Evolutionary conservation across 1,284 basidiomycete species (phyloP), one percentile per base, ranked within the genome.

Genomic region (Chalciporus sp.): DNA sequence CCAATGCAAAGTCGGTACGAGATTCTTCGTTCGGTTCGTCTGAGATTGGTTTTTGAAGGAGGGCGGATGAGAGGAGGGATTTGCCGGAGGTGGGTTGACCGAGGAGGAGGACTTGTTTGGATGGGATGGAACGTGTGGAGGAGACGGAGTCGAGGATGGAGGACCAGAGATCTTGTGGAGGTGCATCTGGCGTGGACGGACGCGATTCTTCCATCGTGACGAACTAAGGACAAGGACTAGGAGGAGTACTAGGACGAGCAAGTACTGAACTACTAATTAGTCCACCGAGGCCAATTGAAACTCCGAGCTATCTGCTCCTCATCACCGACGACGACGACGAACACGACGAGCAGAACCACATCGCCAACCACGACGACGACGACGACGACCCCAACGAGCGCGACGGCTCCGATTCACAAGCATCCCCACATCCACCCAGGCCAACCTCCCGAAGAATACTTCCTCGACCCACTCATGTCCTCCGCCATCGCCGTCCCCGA

Each of bases 131-230:
- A 49, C 92, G 84, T 48, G 89, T 84, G 26, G 86, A 87, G 0
- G 92, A 94, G 11, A 95, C 92, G 19, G 89, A 92, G 69, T 94
- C 88, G 14, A 96, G 79, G 61, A 96, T 96, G 31, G 90, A 92
- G 3, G 88, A 90, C 94, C 94, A 97, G 29, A 97, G 76, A 62
- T 95, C 91, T 59, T 88, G 82, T 1, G 88, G 87, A 7, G 86
- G 87, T 19, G 84, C 81, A 42, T 84, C 83, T 55, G 86, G 86
- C 23, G 86, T 80, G 12, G 81, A 78, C 23, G 85, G 75, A 44
- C 86, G 81, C 58, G 86, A 86, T 29, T 70, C 70, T 27, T 75
- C 68, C 76, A 80, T 79, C 53, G 55, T 56, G 8, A 6, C 6
- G 14, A 11, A 23, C 23, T 9, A n/a, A 37, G 11, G 31, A 60